Conservation (phyloP, 257 asterid species). For the Capsicum baccatum region DNA sequence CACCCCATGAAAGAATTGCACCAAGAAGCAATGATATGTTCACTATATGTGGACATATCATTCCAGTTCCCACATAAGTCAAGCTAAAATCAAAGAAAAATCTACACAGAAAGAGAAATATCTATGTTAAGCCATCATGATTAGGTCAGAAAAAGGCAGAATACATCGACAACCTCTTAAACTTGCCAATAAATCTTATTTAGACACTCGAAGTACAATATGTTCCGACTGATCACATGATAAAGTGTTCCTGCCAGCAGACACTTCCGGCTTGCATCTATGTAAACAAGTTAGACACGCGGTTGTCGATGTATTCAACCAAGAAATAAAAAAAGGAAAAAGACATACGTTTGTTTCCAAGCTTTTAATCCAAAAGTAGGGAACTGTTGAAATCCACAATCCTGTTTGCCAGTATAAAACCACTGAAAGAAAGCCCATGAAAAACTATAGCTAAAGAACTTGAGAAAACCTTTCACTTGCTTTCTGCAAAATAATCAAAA, state of each 20-base stretch:
- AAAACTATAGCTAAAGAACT: conserved; percentile 68
- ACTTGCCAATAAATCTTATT: neutral
- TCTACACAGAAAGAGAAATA: conserved; percentile 41
- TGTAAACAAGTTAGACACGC: neutral
- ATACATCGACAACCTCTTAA: neutral
- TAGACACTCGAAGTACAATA: neutral
- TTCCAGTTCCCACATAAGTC: conserved; percentile 93
- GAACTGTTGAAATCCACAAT: conserved; percentile 75
- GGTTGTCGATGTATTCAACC: neutral
- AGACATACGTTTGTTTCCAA: conserved; percentile 68
- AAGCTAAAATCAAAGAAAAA: conserved; percentile 88
- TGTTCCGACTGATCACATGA: neutral
- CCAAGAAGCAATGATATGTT: conserved; percentile 87
- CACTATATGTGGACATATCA: conserved; percentile 90
- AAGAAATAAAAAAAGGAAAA: neutral
- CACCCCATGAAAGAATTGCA: conserved; percentile 79
- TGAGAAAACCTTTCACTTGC: conserved; percentile 72
- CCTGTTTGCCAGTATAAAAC: conserved; percentile 73
- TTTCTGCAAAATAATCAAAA: conserved; percentile 57
- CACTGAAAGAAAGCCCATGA: conserved; percentile 85
- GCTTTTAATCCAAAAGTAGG: conserved; percentile 92
- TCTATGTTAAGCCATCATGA: neutral
- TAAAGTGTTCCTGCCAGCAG: neutral
- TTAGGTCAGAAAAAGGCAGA: neutral
- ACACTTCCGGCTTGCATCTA: neutral